phyloP scores from a whole-genome alignment of 768 basidiomycete genomes.

The Leccinum incarnatum region DNA sequence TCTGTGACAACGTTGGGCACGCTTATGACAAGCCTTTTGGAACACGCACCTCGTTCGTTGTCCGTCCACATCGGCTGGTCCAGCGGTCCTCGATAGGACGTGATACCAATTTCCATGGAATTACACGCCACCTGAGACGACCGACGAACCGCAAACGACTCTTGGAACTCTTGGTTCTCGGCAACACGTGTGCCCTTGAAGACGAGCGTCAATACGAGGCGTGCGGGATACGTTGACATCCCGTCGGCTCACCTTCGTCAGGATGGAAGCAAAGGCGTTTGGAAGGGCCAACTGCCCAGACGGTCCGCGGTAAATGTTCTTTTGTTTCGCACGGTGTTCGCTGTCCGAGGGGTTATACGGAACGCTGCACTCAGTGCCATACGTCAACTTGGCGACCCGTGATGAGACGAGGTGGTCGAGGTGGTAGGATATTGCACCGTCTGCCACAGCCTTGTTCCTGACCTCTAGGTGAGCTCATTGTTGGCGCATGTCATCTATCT shows the following conservation, averaged over 20 bases:
- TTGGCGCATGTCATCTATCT: not conserved
- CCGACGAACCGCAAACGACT: slow-evolving; percentile 33
- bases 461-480: slow-evolving; percentile 11
- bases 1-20: slow-evolving; percentile 18
- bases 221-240: not conserved
- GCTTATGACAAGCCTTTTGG: not conserved
- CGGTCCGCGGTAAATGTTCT: slow-evolving; percentile 32
- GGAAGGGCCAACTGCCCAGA: slow-evolving; percentile 40
- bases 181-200: slow-evolving; percentile 44
- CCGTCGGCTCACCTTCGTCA: slow-evolving; percentile 35
- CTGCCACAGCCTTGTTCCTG: slow-evolving; percentile 52
- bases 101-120: slow-evolving; percentile 22
- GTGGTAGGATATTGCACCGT: slow-evolving; percentile 44
- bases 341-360: slow-evolving; percentile 33
- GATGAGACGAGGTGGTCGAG: slow-evolving; percentile 49
- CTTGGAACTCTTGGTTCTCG: slow-evolving; percentile 45
- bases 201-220: not conserved
- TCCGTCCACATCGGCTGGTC: slow-evolving; percentile 34
- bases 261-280: slow-evolving; percentile 41
- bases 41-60: slow-evolving; percentile 28
- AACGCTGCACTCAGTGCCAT: slow-evolving; percentile 42
- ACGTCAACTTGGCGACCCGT: slow-evolving; percentile 47
- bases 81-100: slow-evolving; percentile 31
- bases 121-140: slow-evolving; percentile 23
- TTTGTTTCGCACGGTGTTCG: slow-evolving; percentile 41